Evolutionary conservation across 1,139 yeast species (phyloP).

Genomic region (Suhomyces wounanorum): DNA sequence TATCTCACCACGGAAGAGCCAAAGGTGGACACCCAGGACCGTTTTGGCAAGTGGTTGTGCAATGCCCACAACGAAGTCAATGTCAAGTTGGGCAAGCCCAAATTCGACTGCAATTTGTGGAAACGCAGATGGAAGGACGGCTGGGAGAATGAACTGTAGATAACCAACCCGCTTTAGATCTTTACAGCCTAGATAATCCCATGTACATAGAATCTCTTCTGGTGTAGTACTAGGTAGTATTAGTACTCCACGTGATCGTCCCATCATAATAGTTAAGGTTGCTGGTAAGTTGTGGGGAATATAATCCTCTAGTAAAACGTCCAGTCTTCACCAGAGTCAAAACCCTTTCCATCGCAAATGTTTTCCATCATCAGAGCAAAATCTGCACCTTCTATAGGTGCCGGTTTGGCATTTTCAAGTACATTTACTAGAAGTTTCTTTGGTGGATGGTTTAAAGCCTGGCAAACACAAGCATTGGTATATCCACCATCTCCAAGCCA

Average conservation of each 20-base stretch:
- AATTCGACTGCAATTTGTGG: conserved; percentile 88
- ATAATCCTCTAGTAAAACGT: not conserved
- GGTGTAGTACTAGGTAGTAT: too few species aligned
- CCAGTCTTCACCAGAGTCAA: not conserved
- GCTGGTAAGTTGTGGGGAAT: not conserved
- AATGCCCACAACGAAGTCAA: conserved; percentile 94
- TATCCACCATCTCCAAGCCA: conserved; percentile 45
- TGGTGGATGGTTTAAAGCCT: conserved; percentile 16
- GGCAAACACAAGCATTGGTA: conserved; percentile 25
- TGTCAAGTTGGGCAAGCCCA: conserved; percentile 76
- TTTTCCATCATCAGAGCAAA: not conserved
- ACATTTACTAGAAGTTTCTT: conserved; percentile 10
- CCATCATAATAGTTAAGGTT: not conserved
- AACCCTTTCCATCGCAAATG: not conserved
- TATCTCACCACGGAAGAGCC: conserved; percentile 68
- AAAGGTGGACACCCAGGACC: conserved; percentile 68
- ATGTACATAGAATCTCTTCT: not conserved
- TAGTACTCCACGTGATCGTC: not conserved
- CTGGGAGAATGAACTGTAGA: conserved; percentile 42
- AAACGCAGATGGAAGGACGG: conserved; percentile 89
- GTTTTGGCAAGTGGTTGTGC: conserved; percentile 89
- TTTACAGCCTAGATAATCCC: not conserved
- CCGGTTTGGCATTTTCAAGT: not conserved
- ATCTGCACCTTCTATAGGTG: not conserved
- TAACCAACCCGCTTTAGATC: not conserved